Conservation (phyloP, 176 grass and related monocot species). For the Oropetium thomaeum region DNA sequence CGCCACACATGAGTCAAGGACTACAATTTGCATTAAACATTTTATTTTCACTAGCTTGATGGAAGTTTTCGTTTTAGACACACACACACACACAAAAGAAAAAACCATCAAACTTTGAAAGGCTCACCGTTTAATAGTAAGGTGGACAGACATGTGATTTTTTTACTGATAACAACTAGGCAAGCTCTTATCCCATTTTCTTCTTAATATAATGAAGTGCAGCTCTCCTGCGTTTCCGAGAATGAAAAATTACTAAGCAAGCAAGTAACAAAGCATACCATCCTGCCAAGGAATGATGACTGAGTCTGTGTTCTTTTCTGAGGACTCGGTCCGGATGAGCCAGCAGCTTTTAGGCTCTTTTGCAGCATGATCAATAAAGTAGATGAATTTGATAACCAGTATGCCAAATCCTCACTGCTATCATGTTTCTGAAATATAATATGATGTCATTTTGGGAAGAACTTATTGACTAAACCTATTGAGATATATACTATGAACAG, state of each 20-base stretch:
- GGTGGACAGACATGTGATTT: background rate
- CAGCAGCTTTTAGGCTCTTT: slow-evolving; percentile 76
- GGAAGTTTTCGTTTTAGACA: background rate
- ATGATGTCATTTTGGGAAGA: background rate
- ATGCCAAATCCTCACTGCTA: slow-evolving; percentile 82
- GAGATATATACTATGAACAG: background rate
- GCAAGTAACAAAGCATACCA: slow-evolving; percentile 43
- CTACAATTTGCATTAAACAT: background rate
- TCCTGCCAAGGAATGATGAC: slow-evolving; percentile 70
- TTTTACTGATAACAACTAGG: too few relatives aligned
- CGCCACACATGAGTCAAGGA: background rate
- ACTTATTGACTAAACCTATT: slow-evolving; percentile 13
- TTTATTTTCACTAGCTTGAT: background rate
- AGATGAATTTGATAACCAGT: slow-evolving; percentile 89
- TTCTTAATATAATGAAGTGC: too few relatives aligned
- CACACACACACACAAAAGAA: too few relatives aligned
- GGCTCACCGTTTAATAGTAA: too few relatives aligned
- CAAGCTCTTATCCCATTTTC: too few relatives aligned
- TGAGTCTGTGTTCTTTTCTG: slow-evolving; percentile 51
- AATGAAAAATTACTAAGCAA: background rate
- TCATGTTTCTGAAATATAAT: slow-evolving; percentile 60
- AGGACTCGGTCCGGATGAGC: slow-evolving; percentile 43
- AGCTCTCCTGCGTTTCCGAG: too few relatives aligned
- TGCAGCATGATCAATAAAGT: slow-evolving; percentile 86
- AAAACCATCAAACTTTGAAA: too few relatives aligned